phyloP scores from a whole-genome alignment of 345 rosid species.

The Iberis pinnata region DNA sequence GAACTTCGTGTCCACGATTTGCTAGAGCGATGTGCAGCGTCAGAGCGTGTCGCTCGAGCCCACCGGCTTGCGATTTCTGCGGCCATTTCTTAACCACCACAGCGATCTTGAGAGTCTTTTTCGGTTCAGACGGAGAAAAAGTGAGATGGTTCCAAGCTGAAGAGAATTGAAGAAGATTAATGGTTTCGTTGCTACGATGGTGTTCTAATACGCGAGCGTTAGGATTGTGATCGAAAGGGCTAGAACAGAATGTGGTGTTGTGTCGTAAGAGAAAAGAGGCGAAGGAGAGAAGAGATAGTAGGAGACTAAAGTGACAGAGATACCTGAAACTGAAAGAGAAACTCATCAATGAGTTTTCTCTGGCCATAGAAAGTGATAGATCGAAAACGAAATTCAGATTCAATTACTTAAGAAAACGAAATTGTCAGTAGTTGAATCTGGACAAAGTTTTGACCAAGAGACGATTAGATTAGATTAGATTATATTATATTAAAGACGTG shows the following conservation, averaged over 20 bases:
- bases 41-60: conserved; percentile 80
- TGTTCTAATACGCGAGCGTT: conserved; percentile 2
- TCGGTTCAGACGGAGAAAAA: conserved; percentile 35
- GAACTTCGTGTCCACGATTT: conserved; percentile 77
- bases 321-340: conserved; percentile 40
- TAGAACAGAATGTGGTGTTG: conserved; percentile 34
- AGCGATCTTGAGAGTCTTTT: conserved; percentile 56
- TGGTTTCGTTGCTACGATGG: conserved; percentile 27
- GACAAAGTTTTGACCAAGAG: conserved; percentile 11
- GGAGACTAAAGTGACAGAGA: conserved; percentile 38
- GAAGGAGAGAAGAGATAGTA: conserved; percentile 49
- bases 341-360: conserved; percentile 26
- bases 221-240: conserved; percentile 26
- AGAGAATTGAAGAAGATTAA: conserved; percentile 52
- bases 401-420: conserved; percentile 17
- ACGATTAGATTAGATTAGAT: neutral
- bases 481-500: conserved; percentile 12
- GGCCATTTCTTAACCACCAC: conserved; percentile 93
- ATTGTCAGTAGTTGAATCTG: conserved; percentile 11
- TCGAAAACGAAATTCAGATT: no score
- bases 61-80: conserved; percentile 70
- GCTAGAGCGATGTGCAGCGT: conserved; percentile 82
- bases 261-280: conserved; percentile 49
- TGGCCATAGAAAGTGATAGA: conserved; percentile 42
- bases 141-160: conserved; percentile 73